Evolutionary conservation across 345 rosid genomes (phyloP), one percentile per base, ranked within the genome.

Genomic region (Zanthoxylum bungeanum): DNA sequence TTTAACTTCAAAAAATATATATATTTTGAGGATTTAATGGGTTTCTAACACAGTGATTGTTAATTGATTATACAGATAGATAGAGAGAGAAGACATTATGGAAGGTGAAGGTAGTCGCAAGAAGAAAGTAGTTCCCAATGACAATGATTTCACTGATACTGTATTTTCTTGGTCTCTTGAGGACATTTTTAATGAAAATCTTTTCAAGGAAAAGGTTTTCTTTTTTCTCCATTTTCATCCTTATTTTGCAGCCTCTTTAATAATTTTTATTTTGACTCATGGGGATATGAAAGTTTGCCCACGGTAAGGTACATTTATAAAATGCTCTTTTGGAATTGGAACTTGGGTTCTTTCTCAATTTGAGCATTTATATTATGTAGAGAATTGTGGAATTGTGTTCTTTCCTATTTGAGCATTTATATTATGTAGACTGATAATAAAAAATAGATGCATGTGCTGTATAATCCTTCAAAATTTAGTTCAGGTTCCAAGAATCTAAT

Each of bases 21-120:
- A n/a, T 42, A 17, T 1, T 42, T 42, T 42, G 5, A 12, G 47
- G 47, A 42, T 42, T 12, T 42, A 42, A 17, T 42, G 47, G 19
- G 47, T 42, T 42, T 5, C 14, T 42, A 14, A 11, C 19, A 42
- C 4, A 11, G 47, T 42, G 47, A 5, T 14, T 11, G 47, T 42
- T 42, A 1, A 3, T 42, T 42, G 47, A 42, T 42, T 14, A 4
- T 12, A 14, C 47, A 42, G 19, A 42, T 16, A 42, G 47, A 42
- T 1, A 42, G 19, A 42, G 47, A 42, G 47, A 42, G 5, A 42
- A 42, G 19, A 42, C 17, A 42, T 42, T 16, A 42, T 42, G 46
- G 17, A 42, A 12, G 46, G 46, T 12, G 46, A 42, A 42, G 46
- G 46, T 11, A 12, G 68, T 77, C 61, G 87, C 81, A 2, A 85